Conservation (phyloP, 2,329 filamentous ascomycete species). For the Ophiosphaerella korrae region DNA sequence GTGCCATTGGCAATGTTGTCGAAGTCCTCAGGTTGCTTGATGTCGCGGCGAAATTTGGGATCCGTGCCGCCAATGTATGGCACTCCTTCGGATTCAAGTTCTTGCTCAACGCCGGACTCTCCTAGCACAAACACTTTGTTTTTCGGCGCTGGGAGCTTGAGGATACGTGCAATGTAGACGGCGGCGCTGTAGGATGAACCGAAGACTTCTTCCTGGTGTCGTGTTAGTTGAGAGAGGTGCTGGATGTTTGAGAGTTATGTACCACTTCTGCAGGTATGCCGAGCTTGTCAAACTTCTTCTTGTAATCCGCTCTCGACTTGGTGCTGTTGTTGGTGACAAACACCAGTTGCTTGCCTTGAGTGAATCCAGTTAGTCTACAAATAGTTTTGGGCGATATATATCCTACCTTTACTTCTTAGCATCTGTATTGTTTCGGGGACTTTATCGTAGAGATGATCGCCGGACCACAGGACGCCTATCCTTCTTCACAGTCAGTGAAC, state of each 20-base stretch:
- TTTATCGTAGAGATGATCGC: constrained; percentile 84
- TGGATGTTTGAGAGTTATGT: constrained; percentile 15
- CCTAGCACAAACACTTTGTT: constrained; percentile 95
- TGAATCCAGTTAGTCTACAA: neutral
- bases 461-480: constrained; percentile 93
- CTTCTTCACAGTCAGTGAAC: constrained; percentile 50
- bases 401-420: constrained; percentile 76
- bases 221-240: constrained; percentile 2
- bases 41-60: constrained; percentile 74
- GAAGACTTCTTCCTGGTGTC: constrained; percentile 81
- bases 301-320: constrained; percentile 90
- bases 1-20: constrained; percentile 71
- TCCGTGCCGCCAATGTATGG: constrained; percentile 87
- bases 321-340: constrained; percentile 99
- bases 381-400: neutral
- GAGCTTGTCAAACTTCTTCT: constrained; percentile 83
- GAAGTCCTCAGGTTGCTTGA: constrained; percentile 77
- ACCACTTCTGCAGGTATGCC: constrained; percentile 77
- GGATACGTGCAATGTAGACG: constrained; percentile 93
- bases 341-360: constrained; percentile 81
- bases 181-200: constrained; percentile 93
- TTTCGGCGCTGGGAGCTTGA: constrained; percentile 76
- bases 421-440: constrained; percentile 84
- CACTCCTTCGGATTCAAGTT: constrained; percentile 79
- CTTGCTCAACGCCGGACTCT: constrained; percentile 87